These are phyloP conservation scores for Cyberlindnera euphorbiae DNA, from an alignment of 805 yeast genomes.

Conservation along the genomic window DNA sequence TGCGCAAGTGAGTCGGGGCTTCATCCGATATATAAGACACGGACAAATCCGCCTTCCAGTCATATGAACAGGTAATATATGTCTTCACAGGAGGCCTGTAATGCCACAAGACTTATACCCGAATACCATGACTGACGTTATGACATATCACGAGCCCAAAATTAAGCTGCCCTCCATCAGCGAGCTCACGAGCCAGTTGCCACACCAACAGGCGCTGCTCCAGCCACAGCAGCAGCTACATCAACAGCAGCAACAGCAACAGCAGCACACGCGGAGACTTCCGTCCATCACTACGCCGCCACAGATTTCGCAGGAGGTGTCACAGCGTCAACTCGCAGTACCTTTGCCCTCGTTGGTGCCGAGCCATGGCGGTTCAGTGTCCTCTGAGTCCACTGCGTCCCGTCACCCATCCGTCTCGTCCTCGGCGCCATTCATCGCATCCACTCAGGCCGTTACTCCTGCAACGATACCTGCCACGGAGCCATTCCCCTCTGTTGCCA, in stretches of 20 bases:
- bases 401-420: conserved; percentile 5
- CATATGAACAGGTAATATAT: no score
- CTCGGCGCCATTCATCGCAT: no score
- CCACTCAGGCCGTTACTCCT: no score
- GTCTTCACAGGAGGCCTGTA: no score
- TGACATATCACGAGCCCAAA: conserved; percentile 8
- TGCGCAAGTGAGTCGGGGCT: neutral
- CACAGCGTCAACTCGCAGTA: no score
- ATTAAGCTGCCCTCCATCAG: conserved; percentile 18
- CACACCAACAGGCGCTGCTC: neutral
- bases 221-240: neutral
- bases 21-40: neutral
- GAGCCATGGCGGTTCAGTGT: conserved; percentile 2
- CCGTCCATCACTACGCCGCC: no score
- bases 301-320: no score
- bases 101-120: no score
- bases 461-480: no score
- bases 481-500: no score
- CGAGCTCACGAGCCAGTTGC: conserved; percentile 14
- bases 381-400: conserved; percentile 6
- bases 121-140: conserved; percentile 8
- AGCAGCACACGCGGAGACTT: neutral
- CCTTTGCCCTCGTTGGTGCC: conserved; percentile 2
- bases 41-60: no score
- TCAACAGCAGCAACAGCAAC: conserved; percentile 1